phyloP scores from a whole-genome alignment of 1,284 basidiomycete species.

The Filobasidium uniguttulatum region DNA sequence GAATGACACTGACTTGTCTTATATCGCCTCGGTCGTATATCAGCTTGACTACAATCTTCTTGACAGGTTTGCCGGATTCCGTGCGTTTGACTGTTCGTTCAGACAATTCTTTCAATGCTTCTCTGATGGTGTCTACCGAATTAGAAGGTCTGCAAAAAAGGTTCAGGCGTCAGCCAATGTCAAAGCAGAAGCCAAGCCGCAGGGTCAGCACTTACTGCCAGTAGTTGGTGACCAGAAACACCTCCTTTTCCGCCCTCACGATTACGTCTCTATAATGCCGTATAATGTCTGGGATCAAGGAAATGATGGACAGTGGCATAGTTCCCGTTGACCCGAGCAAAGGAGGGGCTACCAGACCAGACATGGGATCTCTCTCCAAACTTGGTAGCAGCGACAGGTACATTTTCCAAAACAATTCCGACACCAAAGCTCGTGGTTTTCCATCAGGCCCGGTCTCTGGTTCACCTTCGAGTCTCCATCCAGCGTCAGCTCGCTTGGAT shows the following conservation, averaged over 20 bases:
- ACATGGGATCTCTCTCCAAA: constrained; percentile 43
- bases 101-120: constrained; percentile 45
- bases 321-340: constrained; percentile 45
- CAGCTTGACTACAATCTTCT: constrained; percentile 46
- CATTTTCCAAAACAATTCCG: constrained; percentile 39
- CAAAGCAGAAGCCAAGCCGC: no score
- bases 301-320: constrained; percentile 40
- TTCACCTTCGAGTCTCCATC: constrained; percentile 30
- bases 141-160: constrained; percentile 43
- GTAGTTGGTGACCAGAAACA: constrained; percentile 50
- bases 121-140: constrained; percentile 44
- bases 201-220: constrained; percentile 37
- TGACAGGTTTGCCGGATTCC: constrained; percentile 10
- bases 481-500: constrained; percentile 26
- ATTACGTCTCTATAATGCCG: constrained; percentile 45
- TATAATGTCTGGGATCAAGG: constrained; percentile 50
- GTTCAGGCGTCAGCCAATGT: no score
- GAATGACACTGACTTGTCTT: constrained; percentile 37
- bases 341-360: constrained; percentile 44
- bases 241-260: constrained; percentile 44
- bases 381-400: constrained; percentile 44
- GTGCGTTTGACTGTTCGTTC: constrained; percentile 5
- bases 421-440: constrained; percentile 18
- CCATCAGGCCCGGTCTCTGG: constrained; percentile 25
- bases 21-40: constrained; percentile 56